phyloP scores from a whole-genome alignment of 2,329 filamentous ascomycete species.

The Pseudogymnoascus sp. region DNA sequence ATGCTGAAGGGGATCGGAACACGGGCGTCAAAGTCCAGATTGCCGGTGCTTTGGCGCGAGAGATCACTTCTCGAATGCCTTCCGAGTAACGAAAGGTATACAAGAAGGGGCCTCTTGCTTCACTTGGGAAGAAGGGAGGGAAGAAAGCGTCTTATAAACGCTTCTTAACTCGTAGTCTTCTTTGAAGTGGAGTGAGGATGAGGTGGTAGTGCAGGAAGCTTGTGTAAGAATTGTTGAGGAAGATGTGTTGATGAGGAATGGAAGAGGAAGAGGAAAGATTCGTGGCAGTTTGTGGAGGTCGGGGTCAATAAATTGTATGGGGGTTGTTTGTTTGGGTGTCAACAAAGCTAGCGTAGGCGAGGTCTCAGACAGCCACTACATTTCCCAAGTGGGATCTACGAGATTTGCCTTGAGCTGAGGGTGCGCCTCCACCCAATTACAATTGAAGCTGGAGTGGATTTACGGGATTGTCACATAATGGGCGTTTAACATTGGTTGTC shows the following conservation, averaged over 20 bases:
- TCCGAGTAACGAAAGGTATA: slow-evolving; percentile 59
- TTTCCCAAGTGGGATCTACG: slow-evolving; percentile 4
- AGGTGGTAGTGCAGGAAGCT: slow-evolving; percentile 2
- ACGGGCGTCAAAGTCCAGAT: slow-evolving; percentile 99
- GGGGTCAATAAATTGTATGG: slow-evolving; percentile 9
- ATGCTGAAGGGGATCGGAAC: slow-evolving; percentile 99
- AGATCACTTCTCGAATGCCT: slow-evolving; percentile 63
- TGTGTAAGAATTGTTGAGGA: slow-evolving; percentile 8
- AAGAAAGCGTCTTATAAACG: slow-evolving; percentile 27
- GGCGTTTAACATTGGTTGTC: slow-evolving; percentile 4
- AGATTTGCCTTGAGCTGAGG: slow-evolving; percentile 1
- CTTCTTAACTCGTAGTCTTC: slow-evolving; percentile 23
- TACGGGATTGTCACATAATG: slow-evolving; percentile 7
- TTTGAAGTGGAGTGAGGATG: slow-evolving; percentile 13
- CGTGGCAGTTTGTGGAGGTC: slow-evolving; percentile 9
- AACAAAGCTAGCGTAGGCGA: slow-evolving; percentile 10
- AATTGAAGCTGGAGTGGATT: not conserved
- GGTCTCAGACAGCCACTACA: slow-evolving; percentile 3
- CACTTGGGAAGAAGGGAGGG: slow-evolving; percentile 43
- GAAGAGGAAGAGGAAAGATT: slow-evolving; percentile 10
- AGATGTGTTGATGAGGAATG: slow-evolving; percentile 8
- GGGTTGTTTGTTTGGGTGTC: slow-evolving; percentile 8
- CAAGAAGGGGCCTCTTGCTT: slow-evolving; percentile 60
- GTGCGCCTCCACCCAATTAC: not conserved
- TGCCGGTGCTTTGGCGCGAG: slow-evolving; percentile 69